Base-by-base conservation (phyloP, 177 flowering plant species). In the Vitis hybrid region DNA sequence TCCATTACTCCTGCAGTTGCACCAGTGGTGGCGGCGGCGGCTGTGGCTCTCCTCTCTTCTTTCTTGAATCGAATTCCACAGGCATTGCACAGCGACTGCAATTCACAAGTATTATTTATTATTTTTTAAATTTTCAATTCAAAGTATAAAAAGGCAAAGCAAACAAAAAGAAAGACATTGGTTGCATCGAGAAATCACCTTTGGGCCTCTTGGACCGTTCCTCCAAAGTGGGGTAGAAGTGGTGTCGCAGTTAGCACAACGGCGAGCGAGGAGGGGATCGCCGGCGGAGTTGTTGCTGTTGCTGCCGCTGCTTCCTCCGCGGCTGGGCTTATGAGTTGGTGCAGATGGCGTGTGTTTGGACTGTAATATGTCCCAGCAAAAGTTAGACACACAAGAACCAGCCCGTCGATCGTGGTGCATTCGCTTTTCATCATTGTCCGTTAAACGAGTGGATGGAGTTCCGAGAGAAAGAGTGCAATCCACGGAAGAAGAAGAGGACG, bases 191-290 rank as follows among this genome's bases (percentile, higher is more conserved):
- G 18, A 15, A 13, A 6, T 57, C 47, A 92, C 99, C 96, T 96
- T 96, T 1, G 99, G 99, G 66, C 99, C 99, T 76, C 92, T 78
- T 0, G 99, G 99, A 7, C 99, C 99, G 58, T 96, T 96, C 17
- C 99, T 80, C 99, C 99, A 96, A 2, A 96, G 88, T 2, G 99
- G 99, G 2, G 99, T 96, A 12, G 99, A 94, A 28, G 99, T 96
- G 64, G 99, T 94, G 82, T 96, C 99, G 66, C 99, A 96, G 80
- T 92, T 96, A 65, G 99, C 95, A 55, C 99, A 96, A 2, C 99
- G 88, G 53, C 99, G 89, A 52, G 94, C 89, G 28, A 94, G 76
- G 64, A 89, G 86, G 9, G 90, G 77, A 54, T 93, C 98, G 11
- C 75, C 72, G 67, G 65, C 77, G 20, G 64, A 24, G 71, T 64